Conservation (phyloP, 495 filamentous ascomycete genomes). For the Neurospora sp. region DNA sequence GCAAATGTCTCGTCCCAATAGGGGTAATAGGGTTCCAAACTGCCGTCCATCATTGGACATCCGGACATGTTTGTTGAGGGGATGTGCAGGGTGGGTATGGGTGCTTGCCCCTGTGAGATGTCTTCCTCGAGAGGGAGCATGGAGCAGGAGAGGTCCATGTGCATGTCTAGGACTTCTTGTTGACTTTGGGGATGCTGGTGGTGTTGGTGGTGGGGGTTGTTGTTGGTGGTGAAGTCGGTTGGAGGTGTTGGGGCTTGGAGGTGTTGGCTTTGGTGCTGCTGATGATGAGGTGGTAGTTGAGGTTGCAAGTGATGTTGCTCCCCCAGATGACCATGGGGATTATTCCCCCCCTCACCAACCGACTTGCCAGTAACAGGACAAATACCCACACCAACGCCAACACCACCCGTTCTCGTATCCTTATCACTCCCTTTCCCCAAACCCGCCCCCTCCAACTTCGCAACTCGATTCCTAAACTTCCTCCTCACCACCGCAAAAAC, state of each 20-base stretch:
- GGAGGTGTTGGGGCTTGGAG: too few species aligned
- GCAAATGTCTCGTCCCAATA: slow-evolving; percentile 30
- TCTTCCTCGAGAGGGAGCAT: neutral
- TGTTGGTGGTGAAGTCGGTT: neutral
- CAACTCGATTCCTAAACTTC: slow-evolving; percentile 29
- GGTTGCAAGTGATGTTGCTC: neutral
- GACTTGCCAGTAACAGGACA: neutral
- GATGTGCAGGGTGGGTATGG: neutral
- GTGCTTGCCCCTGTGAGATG: neutral
- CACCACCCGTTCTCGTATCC: neutral
- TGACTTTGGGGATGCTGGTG: neutral
- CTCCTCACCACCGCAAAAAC: slow-evolving; percentile 27
- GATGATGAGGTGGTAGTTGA: neutral
- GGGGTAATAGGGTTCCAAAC: slow-evolving; percentile 28
- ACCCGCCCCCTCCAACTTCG: slow-evolving; percentile 18
- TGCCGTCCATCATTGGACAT: slow-evolving; percentile 40
- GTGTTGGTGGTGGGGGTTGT: neutral
- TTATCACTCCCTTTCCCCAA: neutral
- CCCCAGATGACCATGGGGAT: neutral
- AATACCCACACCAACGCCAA: neutral
- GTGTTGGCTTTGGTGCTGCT: neutral
- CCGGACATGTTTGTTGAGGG: slow-evolving; percentile 7
- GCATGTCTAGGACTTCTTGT: neutral
- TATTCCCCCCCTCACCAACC: neutral
- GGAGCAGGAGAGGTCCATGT: neutral